A percentile compares a stretch with the other conserved stretches of the same genome.
Conservation (phyloP, 192 early-diverging fungal species). For the Backusella tuberculispora region DNA sequence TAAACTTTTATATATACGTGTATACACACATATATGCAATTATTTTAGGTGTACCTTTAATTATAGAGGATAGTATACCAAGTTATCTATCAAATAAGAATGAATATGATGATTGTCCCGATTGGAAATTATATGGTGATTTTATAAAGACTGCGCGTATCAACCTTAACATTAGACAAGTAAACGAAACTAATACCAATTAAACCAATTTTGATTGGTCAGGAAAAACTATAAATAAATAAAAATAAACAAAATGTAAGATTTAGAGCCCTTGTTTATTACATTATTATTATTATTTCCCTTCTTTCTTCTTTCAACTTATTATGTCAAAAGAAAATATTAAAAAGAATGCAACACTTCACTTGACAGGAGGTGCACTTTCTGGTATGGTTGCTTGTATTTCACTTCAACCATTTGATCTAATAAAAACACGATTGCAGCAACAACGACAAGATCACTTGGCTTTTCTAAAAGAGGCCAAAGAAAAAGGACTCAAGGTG, state of each 20-base stretch:
- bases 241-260: background rate
- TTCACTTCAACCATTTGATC: conserved; percentile 87
- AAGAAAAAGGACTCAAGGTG: conserved; percentile 47
- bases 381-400: conserved; percentile 80
- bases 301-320: background rate
- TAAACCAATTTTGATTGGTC: background rate
- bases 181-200: conserved; percentile 30
- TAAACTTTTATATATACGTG: too few species aligned
- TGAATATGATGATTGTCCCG: conserved; percentile 28
- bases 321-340: conserved; percentile 2
- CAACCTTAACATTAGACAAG: conserved; percentile 94
- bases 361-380: conserved; percentile 76
- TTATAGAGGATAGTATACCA: conserved; percentile 33
- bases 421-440: conserved; percentile 82
- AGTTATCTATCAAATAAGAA: background rate
- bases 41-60: conserved; percentile 30
- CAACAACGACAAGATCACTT: conserved; percentile 63
- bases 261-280: background rate
- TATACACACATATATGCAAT: background rate
- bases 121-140: conserved; percentile 67
- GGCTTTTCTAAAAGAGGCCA: conserved; percentile 50
- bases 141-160: conserved; percentile 77
- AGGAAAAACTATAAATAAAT: background rate
- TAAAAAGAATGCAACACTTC: conserved; percentile 43
- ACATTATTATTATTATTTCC: background rate